Conservation (phyloP, 2,329 filamentous ascomycete genomes). For the Pyrenophora seminiperda region DNA sequence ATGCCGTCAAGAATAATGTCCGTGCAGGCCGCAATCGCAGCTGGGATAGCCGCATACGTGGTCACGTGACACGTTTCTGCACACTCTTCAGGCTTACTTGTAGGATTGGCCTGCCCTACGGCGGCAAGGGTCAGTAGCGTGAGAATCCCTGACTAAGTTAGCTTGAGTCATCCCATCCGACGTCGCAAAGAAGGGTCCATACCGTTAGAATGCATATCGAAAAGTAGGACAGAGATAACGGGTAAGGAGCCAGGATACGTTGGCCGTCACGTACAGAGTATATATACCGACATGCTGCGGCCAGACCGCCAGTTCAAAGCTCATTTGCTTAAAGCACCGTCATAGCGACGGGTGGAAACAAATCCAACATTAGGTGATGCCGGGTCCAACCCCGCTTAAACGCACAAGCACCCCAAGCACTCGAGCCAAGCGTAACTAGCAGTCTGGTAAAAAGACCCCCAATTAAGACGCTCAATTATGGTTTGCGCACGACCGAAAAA, state of each 20-base stretch:
- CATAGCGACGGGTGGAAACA: slow-evolving; percentile 1
- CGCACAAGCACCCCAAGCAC: slow-evolving; percentile 26
- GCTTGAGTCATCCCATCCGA: neutral
- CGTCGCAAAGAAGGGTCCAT: neutral
- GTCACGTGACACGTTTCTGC: slow-evolving; percentile 29
- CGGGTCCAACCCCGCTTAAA: slow-evolving; percentile 7
- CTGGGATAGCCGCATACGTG: slow-evolving; percentile 24
- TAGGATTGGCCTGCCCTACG: slow-evolving; percentile 11
- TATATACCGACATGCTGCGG: neutral
- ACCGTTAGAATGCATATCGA: neutral
- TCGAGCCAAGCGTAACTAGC: slow-evolving; percentile 27
- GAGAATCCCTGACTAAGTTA: slow-evolving; percentile 4
- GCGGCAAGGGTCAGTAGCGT: slow-evolving; percentile 15
- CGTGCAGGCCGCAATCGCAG: slow-evolving; percentile 50
- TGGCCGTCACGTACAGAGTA: neutral
- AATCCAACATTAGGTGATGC: neutral
- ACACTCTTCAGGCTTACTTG: neutral
- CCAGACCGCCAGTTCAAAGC: neutral
- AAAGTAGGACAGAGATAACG: too few relatives aligned
- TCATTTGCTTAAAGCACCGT: slow-evolving; percentile 9
- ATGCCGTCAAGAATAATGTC: slow-evolving; percentile 51
- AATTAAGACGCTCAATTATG: slow-evolving; percentile 6
- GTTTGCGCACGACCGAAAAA: slow-evolving; percentile 1
- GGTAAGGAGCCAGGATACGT: neutral
- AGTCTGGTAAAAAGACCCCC: slow-evolving; percentile 8